Base-by-base conservation (phyloP, 805 yeast genomes). In the Sugiyamaella boreocaroliniensis region DNA sequence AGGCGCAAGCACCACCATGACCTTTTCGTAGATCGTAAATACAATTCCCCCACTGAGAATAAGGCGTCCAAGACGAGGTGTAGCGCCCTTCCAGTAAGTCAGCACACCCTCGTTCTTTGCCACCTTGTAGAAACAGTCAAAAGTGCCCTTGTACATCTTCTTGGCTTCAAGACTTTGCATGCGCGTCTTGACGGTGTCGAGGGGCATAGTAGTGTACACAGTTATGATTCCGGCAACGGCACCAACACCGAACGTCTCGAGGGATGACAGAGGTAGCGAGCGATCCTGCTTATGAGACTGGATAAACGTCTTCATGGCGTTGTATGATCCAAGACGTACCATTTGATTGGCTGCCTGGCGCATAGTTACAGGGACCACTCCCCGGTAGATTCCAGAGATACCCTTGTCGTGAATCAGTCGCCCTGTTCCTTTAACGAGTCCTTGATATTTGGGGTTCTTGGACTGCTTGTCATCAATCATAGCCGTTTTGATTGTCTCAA, bases 61-160 rank as follows among this genome's bases (percentile, higher is more conserved):
- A 65, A 92, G 77, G 62, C 99, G 80, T 5, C 98, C 98, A 56
- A 92, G 74, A 66, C 99, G 79, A 45, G 99, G 98, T 1, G 98
- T 93, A 37, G 98, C 96, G 56, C 99, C 99, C 71, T 88, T 88
- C 99, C 99, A 92, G 71, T 89, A 89, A 4, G 97, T 86, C 64
- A 80, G 72, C 58, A 90, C 71, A 9, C 99, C 99, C 71, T 92
- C 99, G 51, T 92, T 85, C 64, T 74, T 83, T 68, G 86, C 85
- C 49, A 93, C 83, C 57, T 79, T 82, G 16, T 71, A 79, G 62
- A 95, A 90, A 70, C 98, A 92, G 70, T 92, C 79, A 42, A 85
- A 18, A 0, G 97, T 90, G 46, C 89, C 80, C 1, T 78, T 67
- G 71, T 92, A 93, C 63, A 77, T 70, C 61, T 77, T 76, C 48